Conservation (phyloP, 495 filamentous ascomycete species). For the Talaromyces liani region DNA sequence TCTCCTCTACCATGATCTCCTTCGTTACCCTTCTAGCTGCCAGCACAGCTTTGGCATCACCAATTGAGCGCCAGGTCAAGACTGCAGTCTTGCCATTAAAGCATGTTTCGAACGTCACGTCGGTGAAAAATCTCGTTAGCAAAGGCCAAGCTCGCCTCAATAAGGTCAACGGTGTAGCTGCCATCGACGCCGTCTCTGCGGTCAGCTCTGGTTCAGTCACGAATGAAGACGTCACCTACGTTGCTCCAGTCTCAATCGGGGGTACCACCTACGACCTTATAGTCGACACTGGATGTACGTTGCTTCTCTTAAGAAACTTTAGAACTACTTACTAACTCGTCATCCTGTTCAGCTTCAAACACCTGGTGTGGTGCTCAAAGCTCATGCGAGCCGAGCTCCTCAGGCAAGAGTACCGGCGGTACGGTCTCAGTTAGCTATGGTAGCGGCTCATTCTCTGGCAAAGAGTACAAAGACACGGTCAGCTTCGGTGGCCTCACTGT, state of each 20-base stretch:
- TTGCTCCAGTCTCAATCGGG: not conserved
- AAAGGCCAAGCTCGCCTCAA: not conserved
- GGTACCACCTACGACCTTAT: not conserved
- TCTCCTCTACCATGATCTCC: not conserved
- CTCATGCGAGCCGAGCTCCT: not conserved
- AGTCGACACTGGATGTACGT: conserved; percentile 1
- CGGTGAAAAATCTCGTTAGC: not conserved
- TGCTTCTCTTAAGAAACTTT: not conserved
- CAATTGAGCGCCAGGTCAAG: not conserved
- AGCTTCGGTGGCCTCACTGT: not conserved
- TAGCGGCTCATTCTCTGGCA: conserved; percentile 3
- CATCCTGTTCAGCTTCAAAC: not conserved
- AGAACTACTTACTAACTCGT: not conserved
- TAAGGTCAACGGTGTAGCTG: not conserved
- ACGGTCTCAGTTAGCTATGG: not conserved
- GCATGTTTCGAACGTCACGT: not conserved
- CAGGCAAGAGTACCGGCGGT: not conserved
- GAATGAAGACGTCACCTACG: conserved; percentile 1
- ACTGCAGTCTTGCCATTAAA: conserved; percentile 3
- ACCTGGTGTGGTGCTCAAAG: conserved; percentile 3
- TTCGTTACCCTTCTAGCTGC: conserved; percentile 1
- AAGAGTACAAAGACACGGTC: not conserved
- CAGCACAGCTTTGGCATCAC: not conserved
- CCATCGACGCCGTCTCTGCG: not conserved
- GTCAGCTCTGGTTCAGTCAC: conserved; percentile 1